Evolutionary conservation across 306 rosid species (phyloP).

Genomic region (Malus sieversii): DNA sequence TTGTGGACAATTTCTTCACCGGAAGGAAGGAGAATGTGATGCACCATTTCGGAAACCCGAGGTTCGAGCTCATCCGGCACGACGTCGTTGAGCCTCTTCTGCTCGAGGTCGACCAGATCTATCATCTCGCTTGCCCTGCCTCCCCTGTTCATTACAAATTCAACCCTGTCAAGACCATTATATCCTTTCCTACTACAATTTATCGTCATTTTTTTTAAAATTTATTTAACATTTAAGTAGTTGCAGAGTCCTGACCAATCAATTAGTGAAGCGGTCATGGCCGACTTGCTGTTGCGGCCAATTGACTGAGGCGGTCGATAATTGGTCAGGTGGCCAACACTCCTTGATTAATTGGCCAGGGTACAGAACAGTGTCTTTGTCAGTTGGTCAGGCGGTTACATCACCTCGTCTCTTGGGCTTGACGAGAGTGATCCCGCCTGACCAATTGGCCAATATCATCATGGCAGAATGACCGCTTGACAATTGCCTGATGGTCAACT

Average conservation of each 20-base stretch:
- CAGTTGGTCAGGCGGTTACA: background rate
- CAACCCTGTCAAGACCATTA: constrained; percentile 95
- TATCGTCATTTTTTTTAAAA: background rate
- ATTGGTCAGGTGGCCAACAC: background rate
- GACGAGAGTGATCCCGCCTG: too few relatives aligned
- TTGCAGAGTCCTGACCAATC: too few relatives aligned
- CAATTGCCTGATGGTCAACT: background rate
- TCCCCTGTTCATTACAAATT: constrained; percentile 94
- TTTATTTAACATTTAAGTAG: too few relatives aligned
- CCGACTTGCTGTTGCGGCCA: too few relatives aligned
- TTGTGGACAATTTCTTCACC: constrained; percentile 89
- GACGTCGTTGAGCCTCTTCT: constrained; percentile 92
- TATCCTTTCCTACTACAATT: constrained; percentile 48
- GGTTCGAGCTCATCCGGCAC: constrained; percentile 87
- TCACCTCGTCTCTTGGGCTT: background rate
- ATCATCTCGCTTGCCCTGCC: constrained; percentile 96
- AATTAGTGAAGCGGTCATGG: too few relatives aligned
- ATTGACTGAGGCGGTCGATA: too few relatives aligned
- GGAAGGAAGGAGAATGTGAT: constrained; percentile 85
- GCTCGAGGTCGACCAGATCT: constrained; percentile 97
- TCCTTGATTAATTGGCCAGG: background rate
- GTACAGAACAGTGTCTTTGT: background rate
- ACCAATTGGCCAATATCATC: too few relatives aligned
- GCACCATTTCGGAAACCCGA: constrained; percentile 89
- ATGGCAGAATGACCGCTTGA: too few relatives aligned